Evolutionary conservation across 2,329 filamentous ascomycete genomes (phyloP), one percentile per base, ranked within the genome.

Genomic region (Cadophora luteo-olivacea): DNA sequence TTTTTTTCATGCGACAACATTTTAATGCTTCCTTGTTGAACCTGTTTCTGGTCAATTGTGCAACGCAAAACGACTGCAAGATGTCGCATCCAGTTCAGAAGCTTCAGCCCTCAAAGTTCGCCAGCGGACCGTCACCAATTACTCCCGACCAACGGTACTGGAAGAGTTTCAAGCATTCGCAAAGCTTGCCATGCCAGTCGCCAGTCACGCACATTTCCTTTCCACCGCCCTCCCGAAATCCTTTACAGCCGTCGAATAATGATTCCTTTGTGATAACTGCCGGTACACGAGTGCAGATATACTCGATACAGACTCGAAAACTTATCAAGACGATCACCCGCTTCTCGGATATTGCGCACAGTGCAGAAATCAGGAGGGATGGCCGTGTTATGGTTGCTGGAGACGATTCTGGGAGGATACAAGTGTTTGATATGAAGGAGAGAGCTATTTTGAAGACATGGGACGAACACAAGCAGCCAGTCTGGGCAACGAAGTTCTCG

Each of bases 61-160:
- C 32, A 65, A n/a, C 41, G 65, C 54, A 75, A 68, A 41, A 36
- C 52, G 52, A 52, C 25, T 29, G 38, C 51, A 57, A 45, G 36
- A 65, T 65, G 63, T 65, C 63, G 63, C 63, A 65, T 58, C 63
- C 63, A 48, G 41, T 65, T 25, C 63, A 65, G 36, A 65, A 58
- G 51, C 48, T 78, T 66, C 77, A 75, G 68, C 91, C 91, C 80
- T 84, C 97, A 78, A 97, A 75, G 65, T 87, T 97, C 78, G 90
- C 95, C 67, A 87, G 92, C 72, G 92, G 93, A 62, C 94, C 94
- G 67, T 90, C 91, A 51, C 91, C 93, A 65, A 82, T 95, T 60
- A 97, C 95, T 6, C 91, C 94, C 38, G 96, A 99, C 83, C 94
- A 98, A 82, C 88, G 91, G 73, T 98, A 98, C 85, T 99, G 97